phyloP scores from a whole-genome alignment of 75 land plant species.

The Pinus tabuliformis region DNA sequence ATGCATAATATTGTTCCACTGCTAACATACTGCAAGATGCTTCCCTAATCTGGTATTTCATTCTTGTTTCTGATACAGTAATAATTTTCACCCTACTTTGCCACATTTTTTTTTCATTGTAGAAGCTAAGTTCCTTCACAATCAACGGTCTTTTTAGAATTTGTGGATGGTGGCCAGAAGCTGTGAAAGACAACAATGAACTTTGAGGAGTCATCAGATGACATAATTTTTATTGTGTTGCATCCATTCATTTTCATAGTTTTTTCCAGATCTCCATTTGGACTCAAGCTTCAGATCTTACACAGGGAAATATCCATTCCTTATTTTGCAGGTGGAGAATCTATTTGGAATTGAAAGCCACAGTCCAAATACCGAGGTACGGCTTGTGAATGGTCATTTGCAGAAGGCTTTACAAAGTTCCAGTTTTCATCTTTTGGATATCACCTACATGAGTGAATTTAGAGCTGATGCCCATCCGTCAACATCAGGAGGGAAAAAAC shows the following conservation, averaged over 20 bases:
- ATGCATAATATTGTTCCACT: neutral
- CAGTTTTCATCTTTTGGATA: constrained; percentile 56
- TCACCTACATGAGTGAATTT: constrained; percentile 76
- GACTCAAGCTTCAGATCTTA: neutral
- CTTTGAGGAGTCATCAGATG: neutral
- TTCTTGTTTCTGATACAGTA: neutral
- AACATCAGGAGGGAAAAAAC: constrained; percentile 70
- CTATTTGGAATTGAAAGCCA: constrained; percentile 53
- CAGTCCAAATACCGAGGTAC: constrained; percentile 66
- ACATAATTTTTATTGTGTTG: neutral
- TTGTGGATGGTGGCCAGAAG: neutral
- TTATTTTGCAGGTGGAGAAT: constrained; percentile 51
- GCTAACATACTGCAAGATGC: neutral
- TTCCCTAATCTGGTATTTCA: neutral
- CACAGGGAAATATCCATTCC: neutral
- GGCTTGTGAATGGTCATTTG: constrained; percentile 62
- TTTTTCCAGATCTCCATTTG: neutral
- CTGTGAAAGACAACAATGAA: neutral
- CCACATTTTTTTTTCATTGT: neutral
- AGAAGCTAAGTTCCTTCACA: neutral
- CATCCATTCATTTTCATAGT: neutral
- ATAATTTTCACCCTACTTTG: neutral
- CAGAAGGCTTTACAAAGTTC: constrained; percentile 48
- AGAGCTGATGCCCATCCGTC: constrained; percentile 94
- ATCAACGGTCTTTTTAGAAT: neutral